Percentiles rank a stretch among this genome's conserved stretches.
phyloP scores from a whole-genome alignment of 2,329 filamentous ascomycete species.

The Aspergillus chevalieri region DNA sequence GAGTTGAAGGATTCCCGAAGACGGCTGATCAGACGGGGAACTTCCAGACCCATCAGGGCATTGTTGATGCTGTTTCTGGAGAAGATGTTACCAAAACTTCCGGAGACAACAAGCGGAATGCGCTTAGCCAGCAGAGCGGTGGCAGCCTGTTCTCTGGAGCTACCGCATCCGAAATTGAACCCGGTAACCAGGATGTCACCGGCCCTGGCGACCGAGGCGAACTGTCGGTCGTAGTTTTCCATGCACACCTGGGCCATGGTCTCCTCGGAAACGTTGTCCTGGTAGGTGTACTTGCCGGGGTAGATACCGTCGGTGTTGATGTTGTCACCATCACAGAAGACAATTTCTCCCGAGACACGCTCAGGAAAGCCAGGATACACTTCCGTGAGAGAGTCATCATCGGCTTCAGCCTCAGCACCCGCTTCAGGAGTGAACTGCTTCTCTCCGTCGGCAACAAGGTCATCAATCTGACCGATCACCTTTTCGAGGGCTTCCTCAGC shows the following conservation, averaged over 20 bases:
- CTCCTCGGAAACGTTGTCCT: conserved; percentile 69
- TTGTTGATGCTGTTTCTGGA: conserved; percentile 38
- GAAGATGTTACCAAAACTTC: conserved; percentile 36
- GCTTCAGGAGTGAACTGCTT: conserved; percentile 11
- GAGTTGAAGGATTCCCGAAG: conserved; percentile 33
- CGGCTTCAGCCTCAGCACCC: conserved; percentile 10
- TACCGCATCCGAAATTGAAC: conserved; percentile 84
- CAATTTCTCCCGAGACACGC: conserved; percentile 74
- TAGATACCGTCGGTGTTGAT: conserved; percentile 93
- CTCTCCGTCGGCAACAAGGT: conserved; percentile 16
- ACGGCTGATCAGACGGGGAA: conserved; percentile 31
- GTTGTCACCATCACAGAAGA: conserved; percentile 81
- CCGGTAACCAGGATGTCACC: conserved; percentile 79
- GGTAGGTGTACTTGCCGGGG: conserved; percentile 85
- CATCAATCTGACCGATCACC: conserved; percentile 63
- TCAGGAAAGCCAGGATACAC: conserved; percentile 83
- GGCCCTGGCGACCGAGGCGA: conserved; percentile 56
- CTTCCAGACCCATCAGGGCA: conserved; percentile 35
- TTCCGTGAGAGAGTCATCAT: conserved; percentile 47
- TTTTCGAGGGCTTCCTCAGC: conserved; percentile 67
- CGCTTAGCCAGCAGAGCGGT: conserved; percentile 54
- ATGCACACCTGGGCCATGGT: conserved; percentile 88
- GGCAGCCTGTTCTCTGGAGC: conserved; percentile 76
- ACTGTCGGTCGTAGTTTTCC: conserved; percentile 81
- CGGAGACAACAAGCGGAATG: conserved; percentile 33